A percentile compares a stretch with the other conserved stretches of the same genome.
These are phyloP conservation scores for Vitis riparia DNA, from an alignment of 164 flowering plant species.

Conservation along the genomic window DNA sequence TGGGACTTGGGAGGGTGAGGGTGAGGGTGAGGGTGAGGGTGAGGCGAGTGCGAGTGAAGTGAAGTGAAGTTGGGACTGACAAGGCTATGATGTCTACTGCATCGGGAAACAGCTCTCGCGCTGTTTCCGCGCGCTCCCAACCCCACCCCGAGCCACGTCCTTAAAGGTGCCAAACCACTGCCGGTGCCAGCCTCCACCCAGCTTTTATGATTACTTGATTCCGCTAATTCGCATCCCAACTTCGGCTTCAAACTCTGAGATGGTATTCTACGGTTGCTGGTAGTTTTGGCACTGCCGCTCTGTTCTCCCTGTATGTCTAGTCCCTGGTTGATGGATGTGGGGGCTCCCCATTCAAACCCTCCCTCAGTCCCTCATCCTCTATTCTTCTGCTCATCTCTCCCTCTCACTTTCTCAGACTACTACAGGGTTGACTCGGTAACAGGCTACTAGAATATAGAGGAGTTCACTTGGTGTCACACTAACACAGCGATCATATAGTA, in stretches of 20 bases:
- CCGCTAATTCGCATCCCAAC: too few species aligned
- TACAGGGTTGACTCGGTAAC: too few species aligned
- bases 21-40: not conserved
- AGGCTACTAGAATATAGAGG: too few species aligned
- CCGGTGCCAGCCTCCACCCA: not conserved
- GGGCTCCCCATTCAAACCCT: not conserved
- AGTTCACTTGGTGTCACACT: too few species aligned
- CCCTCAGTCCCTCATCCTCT: not conserved
- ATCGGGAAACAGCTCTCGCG: slow-evolving; percentile 71
- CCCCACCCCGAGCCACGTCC: slow-evolving; percentile 4
- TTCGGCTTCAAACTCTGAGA: too few species aligned
- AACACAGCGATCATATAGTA: too few species aligned
- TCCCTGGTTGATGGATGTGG: slow-evolving; percentile 2
- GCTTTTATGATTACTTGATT: not conserved
- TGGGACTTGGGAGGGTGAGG: not conserved
- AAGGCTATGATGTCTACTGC: slow-evolving; percentile 13
- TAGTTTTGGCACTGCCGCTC: not conserved
- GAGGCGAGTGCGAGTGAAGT: not conserved
- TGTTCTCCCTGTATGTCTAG: slow-evolving; percentile 10
- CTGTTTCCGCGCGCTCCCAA: slow-evolving; percentile 57
- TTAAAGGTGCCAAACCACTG: not conserved
- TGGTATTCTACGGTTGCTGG: not conserved
- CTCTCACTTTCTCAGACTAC: not conserved
- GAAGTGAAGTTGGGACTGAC: not conserved
- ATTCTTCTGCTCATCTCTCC: not conserved